Percentiles rank a stretch among this genome's conserved stretches.
These are phyloP conservation scores for Gossypium laxum DNA, from an alignment of 441 rosid genomes.

Conservation along the genomic window DNA sequence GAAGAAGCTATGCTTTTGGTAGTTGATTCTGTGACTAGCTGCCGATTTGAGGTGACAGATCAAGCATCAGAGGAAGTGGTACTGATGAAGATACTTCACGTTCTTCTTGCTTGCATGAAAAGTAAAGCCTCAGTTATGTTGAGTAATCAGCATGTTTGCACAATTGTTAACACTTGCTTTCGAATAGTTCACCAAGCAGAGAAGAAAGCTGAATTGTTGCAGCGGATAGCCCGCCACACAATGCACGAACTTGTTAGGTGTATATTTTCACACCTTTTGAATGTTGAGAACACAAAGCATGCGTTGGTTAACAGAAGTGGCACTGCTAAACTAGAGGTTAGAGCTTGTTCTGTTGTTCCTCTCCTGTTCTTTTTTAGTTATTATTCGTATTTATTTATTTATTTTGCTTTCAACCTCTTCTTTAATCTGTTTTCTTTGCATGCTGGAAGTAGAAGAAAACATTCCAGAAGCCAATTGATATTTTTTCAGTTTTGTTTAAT, in stretches of 20 bases:
- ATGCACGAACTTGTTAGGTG: conserved; percentile 66
- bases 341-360: conserved; percentile 15
- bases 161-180: conserved; percentile 62
- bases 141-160: conserved; percentile 68
- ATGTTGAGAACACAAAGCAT: conserved; percentile 46
- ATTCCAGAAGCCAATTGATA: conserved; percentile 3
- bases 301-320: conserved; percentile 48
- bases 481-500: neutral
- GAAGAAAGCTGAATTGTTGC: conserved; percentile 56
- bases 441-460: neutral
- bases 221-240: conserved; percentile 61
- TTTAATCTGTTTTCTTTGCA: conserved; percentile 10
- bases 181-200: conserved; percentile 76
- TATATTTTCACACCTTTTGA: conserved; percentile 60
- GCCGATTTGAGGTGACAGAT: conserved; percentile 71
- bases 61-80: conserved; percentile 73
- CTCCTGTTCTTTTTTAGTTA: neutral
- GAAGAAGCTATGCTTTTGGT: conserved; percentile 61
- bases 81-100: conserved; percentile 68
- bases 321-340: conserved; percentile 45
- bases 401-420: neutral
- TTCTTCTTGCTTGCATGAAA: conserved; percentile 64
- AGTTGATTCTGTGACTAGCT: conserved; percentile 67
- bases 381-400: neutral
- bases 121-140: conserved; percentile 62